Evolutionary conservation across 176 grass and related monocot species (phyloP).

Genomic region (Aegilops speltoides): DNA sequence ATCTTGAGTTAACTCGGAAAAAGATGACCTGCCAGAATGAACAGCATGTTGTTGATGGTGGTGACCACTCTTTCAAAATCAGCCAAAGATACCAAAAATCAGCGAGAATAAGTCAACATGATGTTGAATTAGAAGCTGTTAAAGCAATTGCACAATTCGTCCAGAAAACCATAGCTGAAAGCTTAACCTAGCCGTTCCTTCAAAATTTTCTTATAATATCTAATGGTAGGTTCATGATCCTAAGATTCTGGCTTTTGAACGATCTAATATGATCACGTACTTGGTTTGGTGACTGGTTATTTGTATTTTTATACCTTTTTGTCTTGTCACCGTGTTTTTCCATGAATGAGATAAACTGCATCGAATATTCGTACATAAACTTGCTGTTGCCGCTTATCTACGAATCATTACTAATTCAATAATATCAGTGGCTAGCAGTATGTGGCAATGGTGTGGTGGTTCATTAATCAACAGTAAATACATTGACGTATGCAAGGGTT

Average conservation of each 20-base stretch:
- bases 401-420: not conserved
- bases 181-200: constrained; percentile 4
- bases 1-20: constrained; percentile 57
- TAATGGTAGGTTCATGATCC: no score
- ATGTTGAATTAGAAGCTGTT: constrained; percentile 58
- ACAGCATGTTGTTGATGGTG: constrained; percentile 75
- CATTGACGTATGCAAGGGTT: not conserved
- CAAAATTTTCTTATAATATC: not conserved
- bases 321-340: no score
- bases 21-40: constrained; percentile 75
- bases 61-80: constrained; percentile 86
- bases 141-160: constrained; percentile 66
- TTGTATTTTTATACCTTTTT: no score
- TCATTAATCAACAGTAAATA: not conserved
- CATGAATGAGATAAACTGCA: no score
- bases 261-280: constrained; percentile 7
- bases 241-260: no score
- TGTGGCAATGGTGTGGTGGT: not conserved
- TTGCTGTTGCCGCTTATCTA: not conserved
- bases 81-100: constrained; percentile 70
- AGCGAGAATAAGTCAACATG: constrained; percentile 49
- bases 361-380: no score
- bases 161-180: constrained; percentile 29
- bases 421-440: not conserved
- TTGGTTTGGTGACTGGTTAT: not conserved